phyloP scores from a whole-genome alignment of 176 grass and related monocot species.

The Avena insularis region DNA sequence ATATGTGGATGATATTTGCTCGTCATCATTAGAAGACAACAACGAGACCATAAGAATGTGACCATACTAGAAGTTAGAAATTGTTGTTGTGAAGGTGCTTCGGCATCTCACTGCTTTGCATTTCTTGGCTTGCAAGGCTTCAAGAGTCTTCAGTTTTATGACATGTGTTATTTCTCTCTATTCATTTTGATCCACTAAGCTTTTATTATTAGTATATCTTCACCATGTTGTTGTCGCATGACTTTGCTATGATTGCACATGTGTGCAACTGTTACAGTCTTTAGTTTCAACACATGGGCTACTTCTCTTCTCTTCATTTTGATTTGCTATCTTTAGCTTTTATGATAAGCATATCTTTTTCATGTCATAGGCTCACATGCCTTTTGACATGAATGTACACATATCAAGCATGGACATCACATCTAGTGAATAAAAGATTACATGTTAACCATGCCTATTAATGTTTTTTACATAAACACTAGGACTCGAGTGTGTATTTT shows the following conservation, averaged over 20 bases:
- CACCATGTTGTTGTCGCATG: too few species aligned
- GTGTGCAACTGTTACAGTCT: too few species aligned
- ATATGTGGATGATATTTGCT: background rate
- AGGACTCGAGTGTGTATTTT: too few species aligned
- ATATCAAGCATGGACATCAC: background rate
- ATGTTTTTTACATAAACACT: too few species aligned
- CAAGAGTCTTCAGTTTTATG: background rate
- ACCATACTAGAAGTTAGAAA: background rate
- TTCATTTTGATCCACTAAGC: too few species aligned
- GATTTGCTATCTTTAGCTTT: background rate
- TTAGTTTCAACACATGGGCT: background rate
- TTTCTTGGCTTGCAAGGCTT: background rate
- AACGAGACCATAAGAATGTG: background rate
- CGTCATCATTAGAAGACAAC: background rate
- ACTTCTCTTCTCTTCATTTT: background rate
- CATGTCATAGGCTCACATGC: background rate
- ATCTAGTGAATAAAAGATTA: background rate
- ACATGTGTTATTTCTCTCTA: too few species aligned
- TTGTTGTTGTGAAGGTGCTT: background rate
- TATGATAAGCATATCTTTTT: background rate
- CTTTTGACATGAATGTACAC: background rate
- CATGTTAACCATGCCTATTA: too few species aligned
- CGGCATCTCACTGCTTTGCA: background rate
- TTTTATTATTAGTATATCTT: too few species aligned
- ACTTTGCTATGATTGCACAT: too few species aligned